Evolutionary conservation across 2,329 filamentous ascomycete species (phyloP).

Genomic region (Curvularia eragrostidis): DNA sequence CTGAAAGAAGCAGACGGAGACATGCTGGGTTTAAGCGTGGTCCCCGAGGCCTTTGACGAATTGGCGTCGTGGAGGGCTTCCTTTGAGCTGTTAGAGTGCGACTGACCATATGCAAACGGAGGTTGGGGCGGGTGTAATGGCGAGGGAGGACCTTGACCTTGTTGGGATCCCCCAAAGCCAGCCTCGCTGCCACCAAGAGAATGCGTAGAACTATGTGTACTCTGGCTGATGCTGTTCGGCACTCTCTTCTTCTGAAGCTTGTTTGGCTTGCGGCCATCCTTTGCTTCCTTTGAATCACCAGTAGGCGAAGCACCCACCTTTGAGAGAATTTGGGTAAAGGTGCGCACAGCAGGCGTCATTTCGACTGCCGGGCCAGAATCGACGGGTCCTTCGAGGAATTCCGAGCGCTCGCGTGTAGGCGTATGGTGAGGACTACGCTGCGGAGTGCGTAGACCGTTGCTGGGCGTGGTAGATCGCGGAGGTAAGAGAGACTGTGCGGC

Average conservation of each 20-base stretch:
- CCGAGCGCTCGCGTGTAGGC: conserved; percentile 42
- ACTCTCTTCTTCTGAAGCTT: conserved; percentile 85
- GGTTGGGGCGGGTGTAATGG: conserved; percentile 44
- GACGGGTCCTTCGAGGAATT: conserved; percentile 43
- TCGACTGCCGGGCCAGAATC: conserved; percentile 37
- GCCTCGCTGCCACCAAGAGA: conserved; percentile 64
- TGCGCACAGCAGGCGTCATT: conserved; percentile 39
- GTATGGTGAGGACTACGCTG: conserved; percentile 35
- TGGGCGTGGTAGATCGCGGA: conserved; percentile 23
- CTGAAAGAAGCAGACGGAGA: conserved; percentile 80
- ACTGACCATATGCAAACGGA: conserved; percentile 36
- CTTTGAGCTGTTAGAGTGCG: conserved; percentile 35
- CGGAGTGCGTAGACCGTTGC: conserved; percentile 17
- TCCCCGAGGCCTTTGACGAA: conserved; percentile 56
- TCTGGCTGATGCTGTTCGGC: conserved; percentile 78
- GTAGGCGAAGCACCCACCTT: conserved; percentile 62
- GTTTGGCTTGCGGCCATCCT: conserved; percentile 71
- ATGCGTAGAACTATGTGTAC: conserved; percentile 86
- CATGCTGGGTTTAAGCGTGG: conserved; percentile 67
- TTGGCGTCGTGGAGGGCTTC: conserved; percentile 46
- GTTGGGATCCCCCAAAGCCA: conserved; percentile 22
- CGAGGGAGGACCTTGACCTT: conserved; percentile 33
- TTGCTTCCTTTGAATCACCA: conserved; percentile 55
- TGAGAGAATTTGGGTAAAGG: conserved; percentile 48
- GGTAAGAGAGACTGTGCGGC: conserved; percentile 30